Conservation (phyloP, 2,329 filamentous ascomycete genomes). For the Plenodomus biglobosus region DNA sequence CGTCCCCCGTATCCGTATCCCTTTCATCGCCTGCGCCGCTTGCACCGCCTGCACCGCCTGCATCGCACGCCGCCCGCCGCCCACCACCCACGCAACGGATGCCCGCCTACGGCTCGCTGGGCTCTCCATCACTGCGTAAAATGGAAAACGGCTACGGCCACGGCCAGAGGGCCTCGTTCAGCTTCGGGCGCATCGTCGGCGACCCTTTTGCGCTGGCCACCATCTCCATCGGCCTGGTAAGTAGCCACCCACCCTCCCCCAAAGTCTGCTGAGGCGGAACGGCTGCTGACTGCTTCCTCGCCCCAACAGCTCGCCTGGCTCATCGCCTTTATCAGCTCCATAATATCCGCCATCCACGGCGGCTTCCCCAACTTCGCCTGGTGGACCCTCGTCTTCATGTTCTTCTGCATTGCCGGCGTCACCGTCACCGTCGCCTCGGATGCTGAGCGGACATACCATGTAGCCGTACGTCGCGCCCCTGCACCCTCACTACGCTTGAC, state of each 20-base stretch:
- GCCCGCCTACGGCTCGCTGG: slow-evolving; percentile 72
- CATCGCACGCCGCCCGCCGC: slow-evolving; percentile 2
- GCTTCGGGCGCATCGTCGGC: slow-evolving; percentile 85
- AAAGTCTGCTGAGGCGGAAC: slow-evolving; percentile 20
- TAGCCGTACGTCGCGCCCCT: slow-evolving; percentile 62
- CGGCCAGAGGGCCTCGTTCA: slow-evolving; percentile 58
- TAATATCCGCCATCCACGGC: slow-evolving; percentile 65
- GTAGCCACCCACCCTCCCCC: too few species aligned
- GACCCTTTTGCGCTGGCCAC: slow-evolving; percentile 96
- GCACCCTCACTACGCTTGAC: too few species aligned
- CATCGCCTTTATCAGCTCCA: slow-evolving; percentile 84
- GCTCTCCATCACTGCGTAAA: slow-evolving; percentile 75
- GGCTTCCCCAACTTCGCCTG: slow-evolving; percentile 83
- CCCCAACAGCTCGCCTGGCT: slow-evolving; percentile 80
- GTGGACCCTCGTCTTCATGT: slow-evolving; percentile 86
- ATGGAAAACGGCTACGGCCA: slow-evolving; percentile 68
- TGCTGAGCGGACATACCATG: slow-evolving; percentile 82
- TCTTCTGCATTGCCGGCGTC: slow-evolving; percentile 79
- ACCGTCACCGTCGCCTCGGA: slow-evolving; percentile 83
- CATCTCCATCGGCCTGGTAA: slow-evolving; percentile 84
- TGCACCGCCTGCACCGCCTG: too few species aligned
- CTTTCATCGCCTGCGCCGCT: slow-evolving; percentile 5
- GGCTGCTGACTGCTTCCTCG: neutral
- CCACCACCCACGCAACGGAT: slow-evolving; percentile 59
- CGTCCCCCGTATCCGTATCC: slow-evolving; percentile 16